Evolutionary conservation across 2,329 filamentous ascomycete species (phyloP).

Genomic region (Anthostomella pinea): DNA sequence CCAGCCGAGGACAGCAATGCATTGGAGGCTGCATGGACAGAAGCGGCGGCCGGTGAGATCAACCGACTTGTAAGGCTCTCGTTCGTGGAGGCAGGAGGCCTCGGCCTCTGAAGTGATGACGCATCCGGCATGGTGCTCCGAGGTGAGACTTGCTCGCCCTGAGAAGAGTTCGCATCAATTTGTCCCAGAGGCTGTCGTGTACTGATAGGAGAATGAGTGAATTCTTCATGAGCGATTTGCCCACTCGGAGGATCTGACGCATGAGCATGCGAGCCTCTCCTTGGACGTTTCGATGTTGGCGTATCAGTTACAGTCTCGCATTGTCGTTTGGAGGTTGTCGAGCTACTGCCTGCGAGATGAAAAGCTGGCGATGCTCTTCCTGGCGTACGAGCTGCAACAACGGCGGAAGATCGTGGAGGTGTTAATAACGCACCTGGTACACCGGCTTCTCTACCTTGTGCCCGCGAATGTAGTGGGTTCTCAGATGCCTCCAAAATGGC

Average conservation of each 20-base stretch:
- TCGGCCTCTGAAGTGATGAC: not conserved
- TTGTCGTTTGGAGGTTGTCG: slow-evolving; percentile 11
- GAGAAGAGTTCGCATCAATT: slow-evolving; percentile 13
- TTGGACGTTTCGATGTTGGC: slow-evolving; percentile 7
- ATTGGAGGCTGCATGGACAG: too few relatives aligned
- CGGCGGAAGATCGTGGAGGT: slow-evolving; percentile 10
- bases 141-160: not conserved
- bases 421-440: too few relatives aligned
- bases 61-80: too few relatives aligned
- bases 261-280: too few relatives aligned
- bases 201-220: not conserved
- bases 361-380: not conserved
- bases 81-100: not conserved
- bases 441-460: too few relatives aligned
- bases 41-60: too few relatives aligned
- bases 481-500: not conserved
- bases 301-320: not conserved
- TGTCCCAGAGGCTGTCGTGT: slow-evolving; percentile 17
- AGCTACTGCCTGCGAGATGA: not conserved
- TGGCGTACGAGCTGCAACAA: not conserved
- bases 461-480: too few relatives aligned
- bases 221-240: not conserved
- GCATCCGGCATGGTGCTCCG: not conserved
- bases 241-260: too few relatives aligned
- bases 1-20: too few relatives aligned